phyloP scores from a whole-genome alignment of 2,329 filamentous ascomycete genomes.

The Aureobasidium sp. region DNA sequence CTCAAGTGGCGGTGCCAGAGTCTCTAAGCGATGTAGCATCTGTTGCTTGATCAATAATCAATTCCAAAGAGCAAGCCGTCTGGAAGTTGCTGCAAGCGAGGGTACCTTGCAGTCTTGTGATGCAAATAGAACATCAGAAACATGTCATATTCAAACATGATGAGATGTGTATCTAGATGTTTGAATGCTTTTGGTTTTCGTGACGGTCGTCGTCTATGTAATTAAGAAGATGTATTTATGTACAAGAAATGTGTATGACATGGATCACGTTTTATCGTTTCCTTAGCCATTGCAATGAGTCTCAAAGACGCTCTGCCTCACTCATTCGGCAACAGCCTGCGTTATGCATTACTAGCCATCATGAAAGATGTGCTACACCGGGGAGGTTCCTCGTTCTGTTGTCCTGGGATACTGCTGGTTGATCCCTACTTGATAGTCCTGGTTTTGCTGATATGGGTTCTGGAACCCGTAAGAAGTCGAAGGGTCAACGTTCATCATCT shows the following conservation, averaged over 20 bases:
- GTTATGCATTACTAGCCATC: not conserved
- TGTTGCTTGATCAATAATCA: not conserved
- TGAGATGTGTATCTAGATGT: not conserved
- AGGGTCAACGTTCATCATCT: slow-evolving; percentile 7
- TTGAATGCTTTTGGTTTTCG: not conserved
- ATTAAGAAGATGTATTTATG: not conserved
- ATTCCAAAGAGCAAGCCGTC: not conserved
- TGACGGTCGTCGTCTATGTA: slow-evolving; percentile 4
- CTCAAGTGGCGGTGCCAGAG: not conserved
- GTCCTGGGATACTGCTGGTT: not conserved
- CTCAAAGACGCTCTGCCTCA: not conserved
- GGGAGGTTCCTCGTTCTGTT: not conserved
- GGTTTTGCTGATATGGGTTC: not conserved
- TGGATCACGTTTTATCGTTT: slow-evolving; percentile 1
- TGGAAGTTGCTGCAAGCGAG: not conserved
- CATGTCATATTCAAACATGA: not conserved
- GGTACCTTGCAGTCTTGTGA: not conserved
- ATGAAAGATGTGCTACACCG: not conserved
- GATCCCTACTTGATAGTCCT: not conserved
- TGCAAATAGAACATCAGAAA: not conserved
- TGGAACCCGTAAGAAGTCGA: not conserved
- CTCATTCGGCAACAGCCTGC: not conserved
- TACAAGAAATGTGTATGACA: not conserved
- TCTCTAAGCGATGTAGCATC: not conserved
- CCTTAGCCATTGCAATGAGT: not conserved